These are phyloP conservation scores for Colletotrichum sp. DNA, from an alignment of 2,329 filamentous ascomycete species.

Conservation along the genomic window DNA sequence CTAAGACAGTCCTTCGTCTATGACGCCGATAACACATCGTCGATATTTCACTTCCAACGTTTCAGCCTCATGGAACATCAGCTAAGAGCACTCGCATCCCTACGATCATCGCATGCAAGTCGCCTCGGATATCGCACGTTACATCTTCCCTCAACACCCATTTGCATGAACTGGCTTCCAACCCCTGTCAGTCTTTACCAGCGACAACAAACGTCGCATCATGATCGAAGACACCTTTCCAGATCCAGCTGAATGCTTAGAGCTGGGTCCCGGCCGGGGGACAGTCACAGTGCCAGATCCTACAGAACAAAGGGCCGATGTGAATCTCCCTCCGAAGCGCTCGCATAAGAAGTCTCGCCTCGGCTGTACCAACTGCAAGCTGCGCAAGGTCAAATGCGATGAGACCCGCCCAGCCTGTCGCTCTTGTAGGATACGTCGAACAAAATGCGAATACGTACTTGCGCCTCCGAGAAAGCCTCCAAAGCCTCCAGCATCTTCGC, in stretches of 20 bases:
- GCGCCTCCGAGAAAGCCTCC: not conserved
- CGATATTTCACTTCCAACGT: not conserved
- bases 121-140: not conserved
- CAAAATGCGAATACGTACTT: not conserved
- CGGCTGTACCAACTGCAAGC: conserved; percentile 20
- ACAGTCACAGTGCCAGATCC: not conserved
- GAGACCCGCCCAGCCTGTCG: conserved; percentile 24
- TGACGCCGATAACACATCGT: not conserved
- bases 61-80: not conserved
- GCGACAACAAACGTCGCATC: not conserved
- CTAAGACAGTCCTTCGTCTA: not conserved
- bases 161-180: not conserved
- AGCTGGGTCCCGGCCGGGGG: accelerated
- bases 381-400: conserved; percentile 32
- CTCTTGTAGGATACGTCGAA: conserved; percentile 5
- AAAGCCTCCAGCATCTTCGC: not conserved
- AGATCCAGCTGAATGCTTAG: not conserved
- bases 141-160: not conserved
- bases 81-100: not conserved
- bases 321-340: not conserved
- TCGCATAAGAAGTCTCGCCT: not conserved
- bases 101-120: not conserved
- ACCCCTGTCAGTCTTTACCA: not conserved
- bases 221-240: not conserved
- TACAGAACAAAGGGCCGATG: not conserved